Evolutionary conservation across 225 moss, liverwort and hornwort genomes (phyloP).

Genomic region (Physcomitrellopsis africana): DNA sequence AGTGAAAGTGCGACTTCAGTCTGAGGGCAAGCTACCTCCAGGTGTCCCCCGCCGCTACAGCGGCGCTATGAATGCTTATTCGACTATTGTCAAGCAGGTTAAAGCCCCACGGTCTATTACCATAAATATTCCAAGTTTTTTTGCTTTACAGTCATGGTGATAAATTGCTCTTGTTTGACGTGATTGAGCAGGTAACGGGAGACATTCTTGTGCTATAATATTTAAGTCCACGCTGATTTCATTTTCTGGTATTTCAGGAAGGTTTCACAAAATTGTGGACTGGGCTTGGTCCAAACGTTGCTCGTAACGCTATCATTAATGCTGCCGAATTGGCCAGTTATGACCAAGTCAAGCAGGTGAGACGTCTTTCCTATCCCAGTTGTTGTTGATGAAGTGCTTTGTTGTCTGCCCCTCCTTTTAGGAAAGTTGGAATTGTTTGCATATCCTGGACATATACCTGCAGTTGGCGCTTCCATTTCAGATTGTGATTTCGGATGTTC

Average conservation of each 20-base stretch:
- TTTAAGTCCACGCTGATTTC: background rate
- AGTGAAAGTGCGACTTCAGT: slow-evolving; percentile 98
- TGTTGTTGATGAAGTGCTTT: background rate
- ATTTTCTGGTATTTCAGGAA: slow-evolving; percentile 55
- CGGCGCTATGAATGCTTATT: slow-evolving; percentile 97
- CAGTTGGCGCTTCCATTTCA: background rate
- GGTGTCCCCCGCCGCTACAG: slow-evolving; percentile 92
- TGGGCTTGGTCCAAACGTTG: slow-evolving; percentile 96
- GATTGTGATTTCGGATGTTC: background rate
- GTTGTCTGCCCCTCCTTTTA: background rate
- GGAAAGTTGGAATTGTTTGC: background rate
- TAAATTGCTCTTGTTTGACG: background rate
- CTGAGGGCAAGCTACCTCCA: slow-evolving; percentile 89
- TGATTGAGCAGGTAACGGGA: background rate
- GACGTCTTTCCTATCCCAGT: background rate
- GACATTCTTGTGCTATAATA: background rate
- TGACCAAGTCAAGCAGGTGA: slow-evolving; percentile 99
- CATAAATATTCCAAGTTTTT: background rate
- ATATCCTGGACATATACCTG: background rate
- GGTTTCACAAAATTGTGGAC: slow-evolving; percentile 92
- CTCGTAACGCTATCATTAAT: slow-evolving; percentile 96
- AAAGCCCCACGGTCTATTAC: background rate
- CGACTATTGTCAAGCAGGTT: slow-evolving; percentile 91
- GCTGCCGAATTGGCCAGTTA: slow-evolving; percentile 99
- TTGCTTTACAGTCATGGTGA: background rate